Conservation (phyloP, 495 filamentous ascomycete genomes). For the Staphylotrichum longicolle region DNA sequence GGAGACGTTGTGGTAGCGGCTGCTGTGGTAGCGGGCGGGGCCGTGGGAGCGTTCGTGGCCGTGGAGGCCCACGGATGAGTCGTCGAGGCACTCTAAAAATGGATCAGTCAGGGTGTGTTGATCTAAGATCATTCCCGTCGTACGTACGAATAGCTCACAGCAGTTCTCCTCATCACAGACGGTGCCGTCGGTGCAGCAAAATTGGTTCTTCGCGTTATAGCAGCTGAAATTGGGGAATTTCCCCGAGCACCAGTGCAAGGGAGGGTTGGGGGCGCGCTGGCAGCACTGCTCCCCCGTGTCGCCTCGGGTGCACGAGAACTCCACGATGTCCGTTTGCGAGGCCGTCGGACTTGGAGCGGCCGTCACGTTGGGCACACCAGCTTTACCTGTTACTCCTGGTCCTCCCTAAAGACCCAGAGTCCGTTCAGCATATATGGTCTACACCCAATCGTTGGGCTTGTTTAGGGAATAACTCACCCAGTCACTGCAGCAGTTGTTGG, state of each 20-base stretch:
- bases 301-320: not conserved
- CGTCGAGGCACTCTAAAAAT: not conserved
- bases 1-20: too few species aligned
- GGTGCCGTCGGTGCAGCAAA: slow-evolving; percentile 9
- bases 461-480: not conserved
- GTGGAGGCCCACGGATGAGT: not conserved
- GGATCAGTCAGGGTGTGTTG: not conserved
- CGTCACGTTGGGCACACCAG: slow-evolving; percentile 3
- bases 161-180: slow-evolving; percentile 12
- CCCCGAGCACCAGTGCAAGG: slow-evolving; percentile 6
- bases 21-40: not conserved
- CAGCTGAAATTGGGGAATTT: not conserved
- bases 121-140: not conserved
- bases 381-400: not conserved
- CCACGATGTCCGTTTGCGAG: not conserved
- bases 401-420: not conserved
- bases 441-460: not conserved
- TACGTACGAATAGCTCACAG: slow-evolving; percentile 8
- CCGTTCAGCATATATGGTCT: not conserved
- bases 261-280: not conserved
- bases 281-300: slow-evolving; percentile 8
- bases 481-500: not conserved
- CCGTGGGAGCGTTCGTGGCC: not conserved
- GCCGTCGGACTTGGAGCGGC: not conserved
- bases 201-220: slow-evolving; percentile 10